These are phyloP conservation scores for Colletotrichum sp. DNA, from an alignment of 2,329 filamentous ascomycete species.

Conservation along the genomic window DNA sequence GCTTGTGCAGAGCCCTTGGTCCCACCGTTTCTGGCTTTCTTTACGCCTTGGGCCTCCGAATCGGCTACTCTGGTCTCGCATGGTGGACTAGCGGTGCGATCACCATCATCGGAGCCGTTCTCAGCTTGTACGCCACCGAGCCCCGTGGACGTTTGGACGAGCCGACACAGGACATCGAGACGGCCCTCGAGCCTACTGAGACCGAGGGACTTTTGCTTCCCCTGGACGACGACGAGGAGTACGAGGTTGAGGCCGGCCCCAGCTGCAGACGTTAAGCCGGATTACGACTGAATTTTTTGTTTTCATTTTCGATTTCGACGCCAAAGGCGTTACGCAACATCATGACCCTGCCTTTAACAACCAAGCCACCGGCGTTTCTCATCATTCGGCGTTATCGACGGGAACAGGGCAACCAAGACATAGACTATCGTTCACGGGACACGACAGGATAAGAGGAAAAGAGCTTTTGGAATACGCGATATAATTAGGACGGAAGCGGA, in stretches of 20 bases:
- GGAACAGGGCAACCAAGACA: constrained; percentile 24
- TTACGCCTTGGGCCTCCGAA: constrained; percentile 78
- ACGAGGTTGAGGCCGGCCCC: constrained; percentile 1
- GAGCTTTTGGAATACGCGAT: not conserved
- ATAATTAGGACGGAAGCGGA: constrained; percentile 1
- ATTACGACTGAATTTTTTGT: not conserved
- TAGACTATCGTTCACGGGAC: constrained; percentile 20
- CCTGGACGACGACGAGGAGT: not conserved
- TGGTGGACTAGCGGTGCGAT: constrained; percentile 92
- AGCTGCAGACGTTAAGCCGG: not conserved
- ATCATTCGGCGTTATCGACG: constrained; percentile 21
- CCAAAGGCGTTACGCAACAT: not conserved
- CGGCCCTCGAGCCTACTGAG: constrained; percentile 29
- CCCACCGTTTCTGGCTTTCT: constrained; percentile 87
- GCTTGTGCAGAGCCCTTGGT: constrained; percentile 85
- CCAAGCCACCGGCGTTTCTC: constrained; percentile 8
- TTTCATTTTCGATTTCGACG: not conserved
- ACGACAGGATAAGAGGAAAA: constrained; percentile 7
- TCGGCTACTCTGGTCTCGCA: constrained; percentile 84
- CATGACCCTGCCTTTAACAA: not conserved
- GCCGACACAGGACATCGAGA: constrained; percentile 45
- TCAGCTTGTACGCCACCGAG: constrained; percentile 80
- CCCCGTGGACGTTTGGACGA: constrained; percentile 51
- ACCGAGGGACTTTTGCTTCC: constrained; percentile 4
- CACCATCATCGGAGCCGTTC: constrained; percentile 74